Evolutionary conservation across 2,329 filamentous ascomycete genomes (phyloP), one percentile per base, ranked within the genome.

Genomic region (Beauveria sp.): DNA sequence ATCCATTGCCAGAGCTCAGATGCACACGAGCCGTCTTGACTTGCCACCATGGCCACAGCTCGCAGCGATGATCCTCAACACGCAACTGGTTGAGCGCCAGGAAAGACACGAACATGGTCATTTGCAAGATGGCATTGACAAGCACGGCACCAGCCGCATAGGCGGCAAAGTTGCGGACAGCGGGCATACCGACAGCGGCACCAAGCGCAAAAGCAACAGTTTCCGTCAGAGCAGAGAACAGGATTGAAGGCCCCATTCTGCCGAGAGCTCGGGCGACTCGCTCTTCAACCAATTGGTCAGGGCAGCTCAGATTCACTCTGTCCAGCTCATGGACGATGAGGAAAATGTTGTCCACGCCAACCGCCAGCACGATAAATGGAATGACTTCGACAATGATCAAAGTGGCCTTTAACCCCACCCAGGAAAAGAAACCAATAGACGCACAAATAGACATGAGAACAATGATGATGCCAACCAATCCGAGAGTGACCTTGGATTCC

Each of bases 331-430:
- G 95, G 0, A 99, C 95, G 63, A 99, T 96, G 61, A 99, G 79
- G 77, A 99, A 99, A 69, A 99, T 98, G 71, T 99, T 99, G 81
- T 99, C 95, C 3, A 99, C 96, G 51, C 95, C 95, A 30, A 99
- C 93, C 14, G 95, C 95, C 22, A 99, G 79, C 10, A 99, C 93
- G 65, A 99, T 87, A 74, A 99, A 99, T 0, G 95, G 95, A 66
- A 99, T 99, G 64, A 99, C 95, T 71, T 99, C 95, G 5, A 96
- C 93, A 64, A 99, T 99, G 70, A 99, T 99, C 66, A 99, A 79
- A 0, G 95, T 99, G 16, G 93, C 95, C 75, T 96, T 97, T 69
- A 99, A 85, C 1, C 93, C 93, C 43, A 86, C 84, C 72, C 91
- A 95, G 1, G 95, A 96, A 71, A 98, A 99, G 47, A 99, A 79